Conservation (phyloP, 129 eudicot genomes). For the Logfia minima region DNA sequence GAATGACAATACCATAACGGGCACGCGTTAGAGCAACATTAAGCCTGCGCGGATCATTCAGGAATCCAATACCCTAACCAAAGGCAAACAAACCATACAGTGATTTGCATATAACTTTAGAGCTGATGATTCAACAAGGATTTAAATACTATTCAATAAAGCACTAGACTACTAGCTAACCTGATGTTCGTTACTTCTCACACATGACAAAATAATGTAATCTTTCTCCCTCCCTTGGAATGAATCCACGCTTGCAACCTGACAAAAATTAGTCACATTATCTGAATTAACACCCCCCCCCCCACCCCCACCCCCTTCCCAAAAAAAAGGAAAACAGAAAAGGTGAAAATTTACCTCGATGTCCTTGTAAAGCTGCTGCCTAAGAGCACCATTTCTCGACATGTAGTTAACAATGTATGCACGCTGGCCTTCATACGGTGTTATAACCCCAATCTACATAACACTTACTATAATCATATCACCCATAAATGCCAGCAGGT, state of each 20-base stretch:
- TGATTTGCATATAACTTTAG: not conserved
- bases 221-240: constrained; percentile 96
- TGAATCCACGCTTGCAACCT: constrained; percentile 99
- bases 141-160: too few relatives aligned
- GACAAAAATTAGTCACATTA: constrained; percentile 1
- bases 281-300: not conserved
- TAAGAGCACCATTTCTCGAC: constrained; percentile 90
- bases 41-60: constrained; percentile 95
- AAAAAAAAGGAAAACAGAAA: too few relatives aligned
- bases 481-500: not conserved
- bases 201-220: constrained; percentile 90
- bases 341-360: constrained; percentile 54
- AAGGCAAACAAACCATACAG: not conserved
- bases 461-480: not conserved
- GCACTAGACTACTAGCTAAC: not conserved
- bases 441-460: constrained; percentile 85
- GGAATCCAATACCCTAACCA: constrained; percentile 81
- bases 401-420: constrained; percentile 93
- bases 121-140: not conserved
- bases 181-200: constrained; percentile 94
- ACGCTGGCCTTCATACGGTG: constrained; percentile 95
- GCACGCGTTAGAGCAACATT: constrained; percentile 98
- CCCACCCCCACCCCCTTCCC: not conserved
- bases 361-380: constrained; percentile 96
- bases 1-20: constrained; percentile 88